Evolutionary conservation across 2,329 filamentous ascomycete genomes (phyloP).

Genomic region (Penicillium decumbens): DNA sequence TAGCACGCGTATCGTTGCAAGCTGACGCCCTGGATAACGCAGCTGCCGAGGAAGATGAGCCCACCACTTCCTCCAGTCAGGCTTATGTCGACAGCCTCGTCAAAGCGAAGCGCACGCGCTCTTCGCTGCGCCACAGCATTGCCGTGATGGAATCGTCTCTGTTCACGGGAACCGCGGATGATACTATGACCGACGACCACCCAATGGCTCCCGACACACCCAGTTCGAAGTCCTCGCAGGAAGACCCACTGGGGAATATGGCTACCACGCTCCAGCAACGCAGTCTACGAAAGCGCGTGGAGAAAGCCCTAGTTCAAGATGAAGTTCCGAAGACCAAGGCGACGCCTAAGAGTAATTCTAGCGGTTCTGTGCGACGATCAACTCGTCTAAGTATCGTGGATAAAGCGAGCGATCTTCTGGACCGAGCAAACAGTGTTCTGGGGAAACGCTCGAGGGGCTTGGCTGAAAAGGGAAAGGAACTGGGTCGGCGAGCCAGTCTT

Average conservation of each 20-base stretch:
- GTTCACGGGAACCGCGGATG: constrained; percentile 24
- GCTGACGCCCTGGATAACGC: constrained; percentile 28
- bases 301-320: constrained; percentile 27
- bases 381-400: constrained; percentile 42
- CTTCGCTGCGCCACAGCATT: constrained; percentile 40
- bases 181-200: constrained; percentile 22
- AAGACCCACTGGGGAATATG: constrained; percentile 21
- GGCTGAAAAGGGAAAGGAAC: constrained; percentile 54
- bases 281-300: constrained; percentile 31
- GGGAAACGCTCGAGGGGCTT: constrained; percentile 59
- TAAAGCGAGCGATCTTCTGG: constrained; percentile 44
- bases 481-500: constrained; percentile 53
- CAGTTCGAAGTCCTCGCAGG: constrained; percentile 34
- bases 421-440: constrained; percentile 50
- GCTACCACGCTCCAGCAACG: constrained; percentile 27
- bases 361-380: constrained; percentile 38
- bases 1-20: constrained; percentile 38
- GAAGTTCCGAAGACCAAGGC: constrained; percentile 22
- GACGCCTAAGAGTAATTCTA: constrained; percentile 22
- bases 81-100: constrained; percentile 38
- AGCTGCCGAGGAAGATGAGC: constrained; percentile 21
- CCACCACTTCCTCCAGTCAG: constrained; percentile 21
- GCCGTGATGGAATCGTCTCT: constrained; percentile 38
- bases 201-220: constrained; percentile 33
- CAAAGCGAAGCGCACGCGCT: constrained; percentile 33